These are phyloP conservation scores for Aegilops speltoides DNA, from an alignment of 176 grass and related monocot genomes.

Conservation along the genomic window DNA sequence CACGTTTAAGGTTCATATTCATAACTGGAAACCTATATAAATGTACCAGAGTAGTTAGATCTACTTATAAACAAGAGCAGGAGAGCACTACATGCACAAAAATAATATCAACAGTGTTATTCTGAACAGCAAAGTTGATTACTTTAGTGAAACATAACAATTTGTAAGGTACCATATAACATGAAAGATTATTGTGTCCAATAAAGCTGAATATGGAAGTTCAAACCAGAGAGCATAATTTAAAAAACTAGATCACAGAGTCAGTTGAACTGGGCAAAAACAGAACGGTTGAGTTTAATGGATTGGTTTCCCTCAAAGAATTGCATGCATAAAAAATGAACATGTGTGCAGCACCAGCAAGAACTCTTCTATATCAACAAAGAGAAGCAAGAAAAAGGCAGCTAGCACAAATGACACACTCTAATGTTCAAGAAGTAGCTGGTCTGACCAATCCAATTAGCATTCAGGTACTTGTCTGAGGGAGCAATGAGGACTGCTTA, in stretches of 20 bases:
- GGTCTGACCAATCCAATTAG: not conserved
- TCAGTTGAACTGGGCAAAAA: not conserved
- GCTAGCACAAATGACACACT: not conserved
- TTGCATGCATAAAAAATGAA: not conserved
- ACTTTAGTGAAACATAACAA: not conserved
- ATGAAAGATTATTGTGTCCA: not conserved
- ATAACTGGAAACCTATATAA: conserved; percentile 1
- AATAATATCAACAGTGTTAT: not conserved
- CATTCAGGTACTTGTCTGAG: not conserved
- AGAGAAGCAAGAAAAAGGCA: conserved; percentile 6
- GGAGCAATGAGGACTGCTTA: not conserved
- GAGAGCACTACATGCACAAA: not conserved
- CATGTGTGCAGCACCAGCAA: conserved; percentile 2
- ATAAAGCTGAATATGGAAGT: conserved; percentile 8
- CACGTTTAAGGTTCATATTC: conserved; percentile 8
- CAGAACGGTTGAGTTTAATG: not conserved
- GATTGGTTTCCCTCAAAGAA: not conserved
- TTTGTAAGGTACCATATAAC: not conserved
- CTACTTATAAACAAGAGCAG: not conserved
- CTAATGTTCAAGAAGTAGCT: not conserved
- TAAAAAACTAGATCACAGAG: not conserved
- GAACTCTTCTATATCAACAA: not conserved
- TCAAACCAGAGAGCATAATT: not conserved
- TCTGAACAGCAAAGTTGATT: not conserved
- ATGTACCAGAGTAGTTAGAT: not conserved